Percentiles rank a stretch among this genome's conserved stretches.
These are phyloP conservation scores for Kernera saxatilis DNA, from an alignment of 345 rosid species.

Conservation along the genomic window DNA sequence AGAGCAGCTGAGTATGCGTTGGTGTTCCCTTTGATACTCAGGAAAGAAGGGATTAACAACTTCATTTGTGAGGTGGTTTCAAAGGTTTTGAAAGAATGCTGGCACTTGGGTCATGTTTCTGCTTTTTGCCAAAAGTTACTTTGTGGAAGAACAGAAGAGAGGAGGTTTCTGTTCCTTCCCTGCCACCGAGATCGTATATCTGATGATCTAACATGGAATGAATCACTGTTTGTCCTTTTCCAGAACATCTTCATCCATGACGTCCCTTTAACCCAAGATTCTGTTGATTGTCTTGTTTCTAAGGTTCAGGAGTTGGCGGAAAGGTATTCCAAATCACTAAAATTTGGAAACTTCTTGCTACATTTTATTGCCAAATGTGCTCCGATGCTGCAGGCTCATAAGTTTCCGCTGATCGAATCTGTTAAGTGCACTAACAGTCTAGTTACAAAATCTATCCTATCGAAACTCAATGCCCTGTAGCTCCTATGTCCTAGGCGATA, in stretches of 20 bases:
- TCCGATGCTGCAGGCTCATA: conserved; percentile 42
- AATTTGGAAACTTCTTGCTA: conserved; percentile 66
- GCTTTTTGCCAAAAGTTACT: conserved; percentile 68
- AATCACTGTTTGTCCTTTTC: conserved; percentile 50
- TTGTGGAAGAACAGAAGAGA: conserved; percentile 41
- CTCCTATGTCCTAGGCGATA: not conserved
- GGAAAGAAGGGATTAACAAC: conserved; percentile 55
- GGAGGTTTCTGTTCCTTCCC: conserved; percentile 45
- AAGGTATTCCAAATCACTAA: conserved; percentile 50
- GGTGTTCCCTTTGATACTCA: conserved; percentile 49
- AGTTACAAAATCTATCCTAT: conserved; percentile 55
- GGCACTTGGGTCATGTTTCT: conserved; percentile 69
- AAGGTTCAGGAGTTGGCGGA: conserved; percentile 32
- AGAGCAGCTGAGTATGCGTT: conserved; percentile 58
- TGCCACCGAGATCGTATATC: conserved; percentile 52
- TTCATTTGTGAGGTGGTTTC: conserved; percentile 49
- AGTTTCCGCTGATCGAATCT: conserved; percentile 44
- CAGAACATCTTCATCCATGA: conserved; percentile 53
- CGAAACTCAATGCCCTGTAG: conserved; percentile 55
- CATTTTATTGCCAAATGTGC: conserved; percentile 51
- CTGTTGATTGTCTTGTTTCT: conserved; percentile 48
- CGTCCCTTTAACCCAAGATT: conserved; percentile 53
- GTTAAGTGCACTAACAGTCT: conserved; percentile 57
- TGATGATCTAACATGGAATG: conserved; percentile 61
- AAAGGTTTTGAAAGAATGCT: conserved; percentile 60